Conservation (phyloP, 768 basidiomycete species). For the Russula compacta region DNA sequence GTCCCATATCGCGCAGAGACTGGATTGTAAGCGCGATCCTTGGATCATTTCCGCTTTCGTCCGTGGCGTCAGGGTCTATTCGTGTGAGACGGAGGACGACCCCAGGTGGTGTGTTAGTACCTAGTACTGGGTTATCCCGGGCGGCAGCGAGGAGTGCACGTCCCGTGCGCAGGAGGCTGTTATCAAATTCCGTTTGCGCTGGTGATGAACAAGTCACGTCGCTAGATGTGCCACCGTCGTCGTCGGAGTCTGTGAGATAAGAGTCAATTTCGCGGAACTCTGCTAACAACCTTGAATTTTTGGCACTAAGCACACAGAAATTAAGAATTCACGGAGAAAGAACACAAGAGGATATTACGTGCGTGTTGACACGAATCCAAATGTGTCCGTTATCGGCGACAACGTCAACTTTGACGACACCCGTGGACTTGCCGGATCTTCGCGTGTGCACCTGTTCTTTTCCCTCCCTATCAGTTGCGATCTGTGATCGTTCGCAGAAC, state of each 20-base stretch:
- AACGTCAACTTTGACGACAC: constrained; percentile 70
- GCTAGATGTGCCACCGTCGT: constrained; percentile 25
- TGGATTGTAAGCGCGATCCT: constrained; percentile 56
- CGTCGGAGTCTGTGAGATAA: constrained; percentile 55
- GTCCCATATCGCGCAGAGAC: constrained; percentile 48
- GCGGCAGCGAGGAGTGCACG: constrained; percentile 60
- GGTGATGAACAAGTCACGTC: constrained; percentile 28
- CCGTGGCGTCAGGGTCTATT: constrained; percentile 37
- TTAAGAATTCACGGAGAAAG: constrained; percentile 3
- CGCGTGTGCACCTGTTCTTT: constrained; percentile 11
- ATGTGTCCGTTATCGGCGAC: constrained; percentile 62
- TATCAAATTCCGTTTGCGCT: constrained; percentile 50
- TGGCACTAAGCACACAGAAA: constrained; percentile 41
- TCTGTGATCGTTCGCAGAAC: constrained; percentile 28
- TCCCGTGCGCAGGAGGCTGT: constrained; percentile 65
- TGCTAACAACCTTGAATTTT: constrained; percentile 62
- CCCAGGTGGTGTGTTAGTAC: constrained; percentile 32
- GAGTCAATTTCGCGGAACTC: constrained; percentile 84
- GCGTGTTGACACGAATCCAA: constrained; percentile 90
- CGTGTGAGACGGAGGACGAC: constrained; percentile 64
- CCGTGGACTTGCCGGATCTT: constrained; percentile 11
- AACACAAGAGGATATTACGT: constrained; percentile 27
- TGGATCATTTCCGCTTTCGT: constrained; percentile 33
- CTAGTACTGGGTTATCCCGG: constrained; percentile 39
- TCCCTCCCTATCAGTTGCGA: not conserved